Evolutionary conservation across 108 stramenopile genomes (phyloP), one percentile per base, ranked within the genome.

Genomic region (Cyclotella sp.): DNA sequence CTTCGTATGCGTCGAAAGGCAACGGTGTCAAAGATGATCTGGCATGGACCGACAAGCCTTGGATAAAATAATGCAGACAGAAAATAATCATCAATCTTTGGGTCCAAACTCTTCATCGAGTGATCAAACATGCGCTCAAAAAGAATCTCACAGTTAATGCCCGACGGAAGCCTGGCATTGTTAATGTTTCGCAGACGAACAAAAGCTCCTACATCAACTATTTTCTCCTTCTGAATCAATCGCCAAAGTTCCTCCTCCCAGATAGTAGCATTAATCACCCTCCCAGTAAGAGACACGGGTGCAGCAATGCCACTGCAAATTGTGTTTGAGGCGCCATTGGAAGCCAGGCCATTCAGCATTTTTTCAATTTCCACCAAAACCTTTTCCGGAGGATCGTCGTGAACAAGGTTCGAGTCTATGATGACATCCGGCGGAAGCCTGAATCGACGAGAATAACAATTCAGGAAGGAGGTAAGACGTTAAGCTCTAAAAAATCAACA

Each of bases 191-290:
- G 76, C 27, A 96, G 80, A 2, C 95, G 87, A 53, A 93, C 60
- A 83, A 92, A 96, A 11, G 85, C 69, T 13, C 94, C 94, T 54
- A 87, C 61, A 13, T 66, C 52, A 41, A 90, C 53, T 28, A 82
- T 70, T n/a, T 77, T 42, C 5, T 79, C 71, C 51, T 52, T 83
- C 39, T 58, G 43, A 24, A 93, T 81, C 11, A 86, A 58, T 24
- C 90, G 82, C 95, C 95, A 96, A 44, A 91, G 85, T 12, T 87
- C 44, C 66, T 84, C 72, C 69, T 93, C 95, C 92, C 91, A 96
- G 16, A 96, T 77, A 12, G 86, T 83, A 19, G 84, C 86, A 77
- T 93, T 93, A 19, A 86, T 85, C 22, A 93, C 87, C 68, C 88
- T 78, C 8, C 95, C 95, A 67, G 91, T 91, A 18, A 91, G 67